phyloP scores from a whole-genome alignment of 2,329 filamentous ascomycete genomes.

The Cytospora paraplurivora region DNA sequence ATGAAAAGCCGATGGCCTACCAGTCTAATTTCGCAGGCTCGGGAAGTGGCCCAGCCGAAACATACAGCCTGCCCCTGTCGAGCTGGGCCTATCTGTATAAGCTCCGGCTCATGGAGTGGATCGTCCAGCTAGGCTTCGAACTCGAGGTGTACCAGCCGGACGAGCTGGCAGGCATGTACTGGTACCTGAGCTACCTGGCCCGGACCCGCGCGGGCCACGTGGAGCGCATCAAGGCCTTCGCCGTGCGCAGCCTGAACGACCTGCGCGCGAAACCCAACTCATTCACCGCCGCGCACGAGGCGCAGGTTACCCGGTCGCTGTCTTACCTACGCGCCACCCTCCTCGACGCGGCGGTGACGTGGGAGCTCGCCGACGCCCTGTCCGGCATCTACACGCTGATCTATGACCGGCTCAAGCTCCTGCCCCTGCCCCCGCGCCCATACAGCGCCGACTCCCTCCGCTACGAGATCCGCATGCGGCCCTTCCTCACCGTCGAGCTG shows the following conservation, averaged over 20 bases:
- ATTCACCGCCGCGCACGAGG: conserved; percentile 40
- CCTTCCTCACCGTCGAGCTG: conserved; percentile 69
- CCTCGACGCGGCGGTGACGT: conserved; percentile 66
- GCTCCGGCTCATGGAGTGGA: conserved; percentile 81
- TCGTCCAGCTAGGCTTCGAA: conserved; percentile 92
- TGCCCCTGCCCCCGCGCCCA: conserved; percentile 56
- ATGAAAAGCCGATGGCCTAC: conserved; percentile 61
- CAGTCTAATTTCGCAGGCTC: conserved; percentile 43
- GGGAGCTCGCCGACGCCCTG: conserved; percentile 57
- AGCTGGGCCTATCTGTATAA: conserved; percentile 93
- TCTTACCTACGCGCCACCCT: conserved; percentile 61
- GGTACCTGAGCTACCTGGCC: conserved; percentile 77
- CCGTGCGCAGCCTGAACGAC: conserved; percentile 46
- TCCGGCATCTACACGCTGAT: conserved; percentile 68
- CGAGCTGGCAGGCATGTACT: conserved; percentile 88
- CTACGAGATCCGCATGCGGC: conserved; percentile 85
- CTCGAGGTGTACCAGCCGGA: conserved; percentile 85
- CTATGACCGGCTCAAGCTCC: conserved; percentile 53
- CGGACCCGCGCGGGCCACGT: conserved; percentile 69
- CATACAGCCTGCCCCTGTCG: conserved; percentile 72
- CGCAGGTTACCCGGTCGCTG: conserved; percentile 51
- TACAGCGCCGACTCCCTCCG: conserved; percentile 70
- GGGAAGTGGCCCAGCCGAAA: conserved; percentile 46
- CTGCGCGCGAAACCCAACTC: conserved; percentile 32
- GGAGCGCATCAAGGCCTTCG: conserved; percentile 72